These are phyloP conservation scores for Physcomitrium patens DNA, from an alignment of 225 moss, liverwort and hornwort genomes.

Conservation along the genomic window DNA sequence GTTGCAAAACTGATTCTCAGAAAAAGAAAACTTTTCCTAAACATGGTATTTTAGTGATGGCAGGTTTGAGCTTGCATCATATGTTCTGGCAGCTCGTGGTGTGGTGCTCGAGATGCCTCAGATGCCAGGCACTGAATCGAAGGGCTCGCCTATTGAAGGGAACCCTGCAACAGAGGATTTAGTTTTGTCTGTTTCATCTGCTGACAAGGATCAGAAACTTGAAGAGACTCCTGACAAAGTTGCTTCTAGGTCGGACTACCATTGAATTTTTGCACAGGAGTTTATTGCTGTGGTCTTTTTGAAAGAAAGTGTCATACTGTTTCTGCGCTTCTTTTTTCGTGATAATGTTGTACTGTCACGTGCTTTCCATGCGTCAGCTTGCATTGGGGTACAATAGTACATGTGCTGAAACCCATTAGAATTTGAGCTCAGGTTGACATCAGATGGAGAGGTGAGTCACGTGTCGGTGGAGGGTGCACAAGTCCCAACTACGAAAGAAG, in stretches of 20 bases:
- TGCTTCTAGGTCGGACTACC: conserved; percentile 33
- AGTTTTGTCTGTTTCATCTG: conserved; percentile 19
- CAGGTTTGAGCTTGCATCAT: conserved; percentile 62
- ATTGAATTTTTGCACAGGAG: conserved; percentile 14
- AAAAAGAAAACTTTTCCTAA: too few relatives aligned
- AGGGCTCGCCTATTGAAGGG: conserved; percentile 28
- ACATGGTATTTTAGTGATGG: conserved; percentile 24
- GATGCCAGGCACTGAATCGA: conserved; percentile 35
- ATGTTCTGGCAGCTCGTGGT: conserved; percentile 54
- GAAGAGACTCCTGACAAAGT: conserved; percentile 35
- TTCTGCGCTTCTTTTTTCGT: background rate
- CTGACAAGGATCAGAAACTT: conserved; percentile 40
- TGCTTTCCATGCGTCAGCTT: background rate
- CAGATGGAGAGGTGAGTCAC: conserved; percentile 39
- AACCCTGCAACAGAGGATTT: conserved; percentile 31
- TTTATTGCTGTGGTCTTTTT: conserved; percentile 9
- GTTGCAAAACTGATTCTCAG: background rate
- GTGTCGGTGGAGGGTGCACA: conserved; percentile 24
- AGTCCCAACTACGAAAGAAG: conserved; percentile 36
- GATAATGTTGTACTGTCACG: background rate
- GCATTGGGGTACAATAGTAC: background rate
- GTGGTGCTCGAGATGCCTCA: conserved; percentile 54
- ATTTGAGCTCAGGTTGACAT: conserved; percentile 42
- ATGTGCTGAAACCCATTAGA: conserved; percentile 11
- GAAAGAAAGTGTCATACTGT: background rate